These are phyloP conservation scores for Dinochytrium kinnereticum DNA, from an alignment of 371 early-diverging fungal genomes.

Conservation along the genomic window DNA sequence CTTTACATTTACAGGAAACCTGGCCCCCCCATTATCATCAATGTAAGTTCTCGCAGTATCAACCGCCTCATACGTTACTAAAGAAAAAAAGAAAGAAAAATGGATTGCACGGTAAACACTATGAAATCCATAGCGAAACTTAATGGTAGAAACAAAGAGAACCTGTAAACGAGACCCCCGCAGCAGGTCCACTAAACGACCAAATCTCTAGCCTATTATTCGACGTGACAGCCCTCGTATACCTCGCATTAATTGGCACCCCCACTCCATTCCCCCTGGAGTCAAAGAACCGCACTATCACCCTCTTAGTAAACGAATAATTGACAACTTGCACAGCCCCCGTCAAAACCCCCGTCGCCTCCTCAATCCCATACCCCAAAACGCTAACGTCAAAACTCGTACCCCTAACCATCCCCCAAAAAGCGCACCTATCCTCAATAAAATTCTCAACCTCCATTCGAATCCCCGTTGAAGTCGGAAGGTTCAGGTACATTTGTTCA, in stretches of 20 bases:
- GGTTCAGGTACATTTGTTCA: constrained; percentile 8
- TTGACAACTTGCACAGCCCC: constrained; percentile 1
- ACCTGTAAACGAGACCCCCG: background rate
- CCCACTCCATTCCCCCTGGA: background rate
- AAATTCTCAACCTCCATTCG: background rate
- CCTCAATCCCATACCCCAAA: background rate
- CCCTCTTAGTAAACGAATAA: constrained; percentile 3
- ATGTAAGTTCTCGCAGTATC: background rate
- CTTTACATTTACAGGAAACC: background rate
- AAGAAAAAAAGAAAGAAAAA: too few species aligned
- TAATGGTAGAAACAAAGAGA: background rate
- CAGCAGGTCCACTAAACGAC: background rate
- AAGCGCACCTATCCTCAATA: background rate
- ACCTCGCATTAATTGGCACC: background rate
- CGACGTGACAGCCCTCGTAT: constrained; percentile 11
- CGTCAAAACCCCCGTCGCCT: background rate
- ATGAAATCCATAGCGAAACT: too few species aligned
- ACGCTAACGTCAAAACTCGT: background rate
- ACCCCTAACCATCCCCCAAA: constrained; percentile 10
- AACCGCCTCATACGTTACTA: constrained; percentile 6
- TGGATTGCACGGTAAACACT: too few species aligned
- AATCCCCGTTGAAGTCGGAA: background rate
- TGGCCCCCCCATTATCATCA: constrained; percentile 2
- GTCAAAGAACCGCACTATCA: constrained; percentile 13
- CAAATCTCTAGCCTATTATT: background rate